These are phyloP conservation scores for Megacollybia platyphylla DNA, from an alignment of 1,284 basidiomycete species.

Conservation along the genomic window DNA sequence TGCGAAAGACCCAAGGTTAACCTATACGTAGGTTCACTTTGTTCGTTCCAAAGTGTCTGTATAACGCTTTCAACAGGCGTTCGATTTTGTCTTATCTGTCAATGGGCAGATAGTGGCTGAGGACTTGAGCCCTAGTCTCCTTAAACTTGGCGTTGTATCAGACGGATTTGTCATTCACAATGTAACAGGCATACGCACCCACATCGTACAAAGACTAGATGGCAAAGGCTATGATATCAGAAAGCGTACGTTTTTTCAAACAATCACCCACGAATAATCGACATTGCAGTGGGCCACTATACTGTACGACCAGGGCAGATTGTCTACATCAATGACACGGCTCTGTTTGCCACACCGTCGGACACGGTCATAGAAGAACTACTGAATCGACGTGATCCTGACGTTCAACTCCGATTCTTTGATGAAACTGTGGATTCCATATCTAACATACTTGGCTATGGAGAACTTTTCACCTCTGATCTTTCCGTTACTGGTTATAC, in stretches of 20 bases:
- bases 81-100: constrained; percentile 68
- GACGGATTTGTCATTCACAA: constrained; percentile 72
- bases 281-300: constrained; percentile 67
- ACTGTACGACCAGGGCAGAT: constrained; percentile 66
- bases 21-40: constrained; percentile 44
- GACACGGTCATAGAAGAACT: constrained; percentile 13
- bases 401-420: constrained; percentile 48
- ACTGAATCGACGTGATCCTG: constrained; percentile 19
- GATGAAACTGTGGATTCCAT: constrained; percentile 29
- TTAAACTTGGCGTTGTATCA: constrained; percentile 49
- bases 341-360: constrained; percentile 28
- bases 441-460: constrained; percentile 16
- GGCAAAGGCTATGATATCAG: constrained; percentile 80
- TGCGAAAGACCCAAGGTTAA: constrained; percentile 64
- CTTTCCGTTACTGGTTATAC: constrained; percentile 46
- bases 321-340: constrained; percentile 71
- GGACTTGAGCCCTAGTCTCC: constrained; percentile 53
- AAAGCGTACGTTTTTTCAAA: constrained; percentile 43
- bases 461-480: constrained; percentile 21
- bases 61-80: constrained; percentile 30
- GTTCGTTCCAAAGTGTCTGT: constrained; percentile 4
- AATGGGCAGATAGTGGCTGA: constrained; percentile 44
- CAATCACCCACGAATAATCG: constrained; percentile 3
- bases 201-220: constrained; percentile 68
- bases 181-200: constrained; percentile 63